Evolutionary conservation across 352 stramenopile species (phyloP), one percentile per base, ranked within the genome.

Genomic region (Globisporangium viniferum): DNA sequence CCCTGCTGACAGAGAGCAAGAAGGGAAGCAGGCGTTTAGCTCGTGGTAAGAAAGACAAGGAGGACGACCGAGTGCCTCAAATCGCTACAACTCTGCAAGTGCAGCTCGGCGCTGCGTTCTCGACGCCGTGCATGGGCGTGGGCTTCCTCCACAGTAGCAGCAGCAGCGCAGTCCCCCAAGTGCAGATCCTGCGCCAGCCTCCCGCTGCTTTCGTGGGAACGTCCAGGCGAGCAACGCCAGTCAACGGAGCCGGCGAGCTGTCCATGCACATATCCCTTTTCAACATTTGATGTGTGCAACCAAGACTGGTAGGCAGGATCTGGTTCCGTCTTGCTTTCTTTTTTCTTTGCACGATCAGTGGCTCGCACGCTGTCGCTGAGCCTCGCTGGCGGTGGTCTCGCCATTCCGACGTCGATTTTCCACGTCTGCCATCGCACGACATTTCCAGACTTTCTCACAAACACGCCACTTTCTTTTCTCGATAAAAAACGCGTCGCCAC

Each of bases 61-160:
- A 51, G 5, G n/a, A n/a, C 5, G 5, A 22, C 6, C 44, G 9
- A 22, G 44, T 5, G 18, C 2, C 44, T 20, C 44, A 51, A 51
- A 6, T 51, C 18, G 44, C 36, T 14, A 14, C 41, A 18, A 22
- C 18, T 51, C 41, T 60, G 9, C 39, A 27, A n/a, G 69, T 89
- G 20, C 74, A 89, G n/a, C 59, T 92, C 3, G 80, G 79, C 20
- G 79, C 65, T 20, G 82, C 82, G 9, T 91, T 91, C 62, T 85
- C 84, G 35, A 92, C 84, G 14, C 78, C 80, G 1, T 83, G 82
- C 49, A 92, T 92, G 79, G 84, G 77, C 18, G 80, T 91, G 5
- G 84, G 84, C 3, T 85, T 82, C 59, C 58, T 81, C 44, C 74
- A 78, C 31, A 78, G 71, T 24, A 22, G 63, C 54, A 55, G 64